Evolutionary conservation across 2,329 filamentous ascomycete genomes (phyloP).

Genomic region (Cordyceps cicadae): DNA sequence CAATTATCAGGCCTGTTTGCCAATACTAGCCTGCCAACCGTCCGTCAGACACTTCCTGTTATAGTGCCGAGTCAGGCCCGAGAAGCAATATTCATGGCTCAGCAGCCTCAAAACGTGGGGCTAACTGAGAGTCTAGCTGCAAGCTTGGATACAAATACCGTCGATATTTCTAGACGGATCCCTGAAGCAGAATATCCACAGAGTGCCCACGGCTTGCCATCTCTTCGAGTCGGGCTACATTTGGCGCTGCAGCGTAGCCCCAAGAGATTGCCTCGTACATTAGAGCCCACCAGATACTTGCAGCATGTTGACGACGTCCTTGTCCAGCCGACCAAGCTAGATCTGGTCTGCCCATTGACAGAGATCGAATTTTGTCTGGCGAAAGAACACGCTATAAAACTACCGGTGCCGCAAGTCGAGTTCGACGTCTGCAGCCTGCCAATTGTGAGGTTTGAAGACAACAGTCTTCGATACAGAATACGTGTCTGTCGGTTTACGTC

Average conservation of each 20-base stretch:
- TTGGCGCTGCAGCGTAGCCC: constrained; percentile 42
- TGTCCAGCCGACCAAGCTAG: constrained; percentile 4
- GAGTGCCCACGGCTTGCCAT: constrained; percentile 32
- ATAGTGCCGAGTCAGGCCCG: neutral
- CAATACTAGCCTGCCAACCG: neutral
- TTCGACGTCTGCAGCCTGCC: neutral
- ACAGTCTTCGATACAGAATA: constrained; percentile 1
- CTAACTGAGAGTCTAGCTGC: neutral
- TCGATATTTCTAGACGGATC: constrained; percentile 12
- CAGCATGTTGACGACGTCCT: constrained; percentile 2
- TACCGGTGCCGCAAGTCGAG: neutral
- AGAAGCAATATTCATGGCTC: neutral
- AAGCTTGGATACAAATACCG: neutral
- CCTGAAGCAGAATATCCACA: constrained; percentile 30
- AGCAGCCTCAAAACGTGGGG: neutral
- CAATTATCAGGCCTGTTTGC: neutral
- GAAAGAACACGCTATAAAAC: neutral
- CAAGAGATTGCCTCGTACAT: constrained; percentile 26
- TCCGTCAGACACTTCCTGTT: neutral
- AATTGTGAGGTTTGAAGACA: neutral
- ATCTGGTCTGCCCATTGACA: neutral
- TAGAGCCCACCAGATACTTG: neutral
- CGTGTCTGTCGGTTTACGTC: constrained; percentile 1
- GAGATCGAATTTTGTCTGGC: neutral
- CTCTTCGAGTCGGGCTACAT: constrained; percentile 37